Percentiles rank a stretch among this genome's conserved stretches.
Evolutionary conservation across 2,329 filamentous ascomycete genomes (phyloP).

Genomic region (Trichoderma aggressivum): DNA sequence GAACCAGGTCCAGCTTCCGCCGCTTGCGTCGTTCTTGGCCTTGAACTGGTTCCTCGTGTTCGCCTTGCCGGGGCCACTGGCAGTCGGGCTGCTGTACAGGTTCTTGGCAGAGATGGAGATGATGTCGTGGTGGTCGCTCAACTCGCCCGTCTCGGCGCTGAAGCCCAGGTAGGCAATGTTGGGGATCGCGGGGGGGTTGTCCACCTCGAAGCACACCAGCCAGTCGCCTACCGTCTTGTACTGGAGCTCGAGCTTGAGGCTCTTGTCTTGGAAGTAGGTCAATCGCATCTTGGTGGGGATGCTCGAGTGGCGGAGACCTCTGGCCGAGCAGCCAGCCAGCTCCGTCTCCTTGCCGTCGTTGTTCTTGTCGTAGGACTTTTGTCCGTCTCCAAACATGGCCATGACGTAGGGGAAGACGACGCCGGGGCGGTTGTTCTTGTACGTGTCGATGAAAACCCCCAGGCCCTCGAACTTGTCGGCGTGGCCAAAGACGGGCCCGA

Average conservation of each 20-base stretch:
- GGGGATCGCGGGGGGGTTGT: conserved; percentile 71
- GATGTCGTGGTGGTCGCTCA: conserved; percentile 97
- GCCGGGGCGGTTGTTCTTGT: conserved; percentile 98
- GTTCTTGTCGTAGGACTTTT: conserved; percentile 84
- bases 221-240: conserved; percentile 90
- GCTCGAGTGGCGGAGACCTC: conserved; percentile 77
- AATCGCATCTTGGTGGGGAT: conserved; percentile 81
- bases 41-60: conserved; percentile 35
- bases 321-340: conserved; percentile 89
- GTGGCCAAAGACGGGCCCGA: conserved; percentile 83
- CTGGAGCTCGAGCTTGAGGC: conserved; percentile 83
- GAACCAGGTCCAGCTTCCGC: conserved; percentile 58
- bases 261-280: conserved; percentile 96
- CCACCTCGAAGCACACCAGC: conserved; percentile 81
- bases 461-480: conserved; percentile 89
- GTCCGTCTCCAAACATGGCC: conserved; percentile 94
- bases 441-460: conserved; percentile 95
- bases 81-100: conserved; percentile 67
- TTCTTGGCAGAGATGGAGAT: conserved; percentile 83
- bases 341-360: conserved; percentile 94
- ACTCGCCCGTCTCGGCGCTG: conserved; percentile 88
- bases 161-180: conserved; percentile 72
- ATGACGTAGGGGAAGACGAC: conserved; percentile 96
- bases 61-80: conserved; percentile 35
- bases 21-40: conserved; percentile 31